Conservation (phyloP, 768 basidiomycete genomes). For the Russula emetica region DNA sequence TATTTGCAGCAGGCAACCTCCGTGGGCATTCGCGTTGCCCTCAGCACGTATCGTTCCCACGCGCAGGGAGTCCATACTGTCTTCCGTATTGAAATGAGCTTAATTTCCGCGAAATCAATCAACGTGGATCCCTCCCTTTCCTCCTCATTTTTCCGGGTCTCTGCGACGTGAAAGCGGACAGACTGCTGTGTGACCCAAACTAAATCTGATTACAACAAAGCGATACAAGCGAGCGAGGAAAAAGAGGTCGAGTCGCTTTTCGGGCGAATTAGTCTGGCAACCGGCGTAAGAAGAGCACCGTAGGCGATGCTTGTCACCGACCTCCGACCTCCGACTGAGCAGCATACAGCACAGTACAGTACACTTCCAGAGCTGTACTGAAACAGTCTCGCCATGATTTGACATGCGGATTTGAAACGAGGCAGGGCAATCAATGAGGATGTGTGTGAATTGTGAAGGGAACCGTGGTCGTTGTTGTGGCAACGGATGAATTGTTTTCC, state of each 20-base stretch:
- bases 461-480: slow-evolving; percentile 13
- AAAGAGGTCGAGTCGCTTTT: background rate
- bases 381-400: background rate
- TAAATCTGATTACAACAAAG: no score
- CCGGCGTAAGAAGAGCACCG: background rate
- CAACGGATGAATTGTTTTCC: slow-evolving; percentile 4
- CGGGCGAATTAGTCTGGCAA: background rate
- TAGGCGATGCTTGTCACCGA: background rate
- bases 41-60: background rate
- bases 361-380: background rate
- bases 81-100: background rate
- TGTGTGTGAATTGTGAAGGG: background rate
- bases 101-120: background rate
- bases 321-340: background rate
- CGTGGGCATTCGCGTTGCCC: background rate
- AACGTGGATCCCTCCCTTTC: background rate
- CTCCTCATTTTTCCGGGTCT: background rate
- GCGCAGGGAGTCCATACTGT: background rate
- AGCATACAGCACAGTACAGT: background rate
- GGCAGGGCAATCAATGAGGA: background rate
- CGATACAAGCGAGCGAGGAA: background rate
- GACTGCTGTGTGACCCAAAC: background rate
- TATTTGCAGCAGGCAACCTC: background rate
- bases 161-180: background rate
- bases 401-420: background rate